Base-by-base conservation (phyloP, 2,329 filamentous ascomycete species). In the Didymella arachidicola region DNA sequence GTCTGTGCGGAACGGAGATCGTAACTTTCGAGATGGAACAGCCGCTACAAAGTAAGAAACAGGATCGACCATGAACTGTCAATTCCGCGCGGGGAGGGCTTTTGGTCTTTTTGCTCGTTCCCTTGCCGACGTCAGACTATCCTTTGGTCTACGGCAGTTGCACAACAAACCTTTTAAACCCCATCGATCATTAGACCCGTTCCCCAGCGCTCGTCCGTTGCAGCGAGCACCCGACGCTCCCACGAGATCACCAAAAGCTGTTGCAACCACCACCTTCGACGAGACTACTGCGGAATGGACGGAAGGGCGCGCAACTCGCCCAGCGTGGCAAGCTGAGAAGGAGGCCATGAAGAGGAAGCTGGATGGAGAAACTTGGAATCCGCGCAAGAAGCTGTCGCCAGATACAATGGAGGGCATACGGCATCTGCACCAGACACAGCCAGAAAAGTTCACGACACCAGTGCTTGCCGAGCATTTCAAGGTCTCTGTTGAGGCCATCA, bases 391-490 rank as follows among this genome's bases (percentile, higher is more conserved):
- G 58, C 84, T 99, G 10, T 98, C 95, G 0, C 95, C 95, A 0
- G 94, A 98, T 76, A 92, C 93, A 1, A 82, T 97, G 30, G 89
- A 91, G n/a, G 93, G 93, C 41, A 96, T 99, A 67, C 88, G 93
- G 41, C 89, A 91, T 19, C 82, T 99, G 32, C 87, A 97, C 75
- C 80, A 84, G 26, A 88, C 92, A 67, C 89, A 92, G 62, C 92
- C 94, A 0, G 84, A 89, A 2, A 83, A 84, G 57, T 97, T 93
- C 79, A 90, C 89, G 4, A 96, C 90, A 0, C 77, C 83, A 16
- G 83, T 87, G 32, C 86, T 98, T 14, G 87, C 94, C 0, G 72
- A 87, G 1, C 87, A 92, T 67, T 99, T 98, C 78, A 83, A 93
- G 75, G 83, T 97, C n/a, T 93, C 92, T 0, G 83, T 91, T 2